These are phyloP conservation scores for Emydomyces testavorans DNA, from an alignment of 2,329 filamentous ascomycete genomes.

Conservation along the genomic window DNA sequence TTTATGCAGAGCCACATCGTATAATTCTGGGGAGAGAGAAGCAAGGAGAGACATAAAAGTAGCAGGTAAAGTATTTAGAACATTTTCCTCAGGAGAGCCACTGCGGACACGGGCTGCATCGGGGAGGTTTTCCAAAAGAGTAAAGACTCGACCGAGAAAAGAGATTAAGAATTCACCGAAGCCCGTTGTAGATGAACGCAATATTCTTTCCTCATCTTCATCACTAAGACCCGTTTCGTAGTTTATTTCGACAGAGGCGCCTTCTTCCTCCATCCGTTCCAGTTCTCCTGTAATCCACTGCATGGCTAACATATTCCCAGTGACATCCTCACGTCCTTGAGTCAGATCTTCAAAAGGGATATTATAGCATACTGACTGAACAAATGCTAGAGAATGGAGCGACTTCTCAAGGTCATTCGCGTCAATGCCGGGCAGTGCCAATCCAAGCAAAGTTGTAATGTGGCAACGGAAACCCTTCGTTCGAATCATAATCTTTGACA, in stretches of 20 bases:
- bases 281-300: conserved; percentile 92
- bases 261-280: conserved; percentile 82
- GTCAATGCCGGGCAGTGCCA: conserved; percentile 89
- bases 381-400: conserved; percentile 83
- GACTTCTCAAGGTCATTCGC: conserved; percentile 97
- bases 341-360: conserved; percentile 82
- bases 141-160: conserved; percentile 88
- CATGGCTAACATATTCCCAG: conserved; percentile 67
- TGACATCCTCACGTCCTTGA: conserved; percentile 53
- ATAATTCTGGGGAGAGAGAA: conserved; percentile 82
- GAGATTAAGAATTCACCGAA: conserved; percentile 87
- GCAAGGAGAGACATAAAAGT: conserved; percentile 84
- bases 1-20: conserved; percentile 84
- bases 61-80: conserved; percentile 88
- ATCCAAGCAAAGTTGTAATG: conserved; percentile 81
- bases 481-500: conserved; percentile 79
- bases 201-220: conserved; percentile 73
- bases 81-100: conserved; percentile 88
- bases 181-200: conserved; percentile 86
- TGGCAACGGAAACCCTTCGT: conserved; percentile 96
- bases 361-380: conserved; percentile 90
- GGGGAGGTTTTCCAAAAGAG: conserved; percentile 84
- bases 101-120: conserved; percentile 79
- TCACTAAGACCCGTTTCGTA: conserved; percentile 73
- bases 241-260: conserved; percentile 72